Conservation (phyloP, 2,329 filamentous ascomycete genomes). For the Colletotrichum incanum region DNA sequence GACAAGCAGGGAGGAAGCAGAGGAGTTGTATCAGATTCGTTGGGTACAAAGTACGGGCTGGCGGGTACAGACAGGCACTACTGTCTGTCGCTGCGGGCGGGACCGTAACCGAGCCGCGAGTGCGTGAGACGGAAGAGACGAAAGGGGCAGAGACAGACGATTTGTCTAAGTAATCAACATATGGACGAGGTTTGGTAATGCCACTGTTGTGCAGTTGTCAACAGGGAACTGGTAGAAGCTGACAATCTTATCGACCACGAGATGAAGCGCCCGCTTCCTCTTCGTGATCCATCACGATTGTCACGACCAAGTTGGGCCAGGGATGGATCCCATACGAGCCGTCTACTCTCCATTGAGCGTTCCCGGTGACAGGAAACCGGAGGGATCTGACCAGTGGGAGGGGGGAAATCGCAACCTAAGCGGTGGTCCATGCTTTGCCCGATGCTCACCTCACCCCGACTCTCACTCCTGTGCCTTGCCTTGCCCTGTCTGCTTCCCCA, state of each 20-base stretch:
- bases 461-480: constrained; percentile 1
- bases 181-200: neutral
- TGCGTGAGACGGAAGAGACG: constrained; percentile 12
- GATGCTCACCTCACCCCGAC: constrained; percentile 2
- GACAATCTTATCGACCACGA: no score
- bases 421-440: constrained; percentile 38
- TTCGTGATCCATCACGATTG: no score
- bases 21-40: no score
- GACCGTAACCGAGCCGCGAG: constrained; percentile 25
- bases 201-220: no score
- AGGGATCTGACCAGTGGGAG: constrained; percentile 32
- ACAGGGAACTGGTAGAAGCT: no score
- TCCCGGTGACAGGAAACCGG: constrained; percentile 35
- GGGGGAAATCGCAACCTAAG: constrained; percentile 25
- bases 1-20: no score
- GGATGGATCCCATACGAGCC: neutral
- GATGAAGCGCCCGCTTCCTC: no score
- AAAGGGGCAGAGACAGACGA: neutral
- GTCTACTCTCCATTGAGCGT: constrained; percentile 4
- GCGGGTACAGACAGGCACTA: neutral
- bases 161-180: neutral
- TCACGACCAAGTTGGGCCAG: no score
- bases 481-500: constrained; percentile 8
- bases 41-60: no score
- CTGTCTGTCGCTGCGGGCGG: constrained; percentile 14